A percentile compares a stretch with the other conserved stretches of the same genome.
Conservation (phyloP, 2,329 filamentous ascomycete genomes). For the Plectosphaerella sp. region DNA sequence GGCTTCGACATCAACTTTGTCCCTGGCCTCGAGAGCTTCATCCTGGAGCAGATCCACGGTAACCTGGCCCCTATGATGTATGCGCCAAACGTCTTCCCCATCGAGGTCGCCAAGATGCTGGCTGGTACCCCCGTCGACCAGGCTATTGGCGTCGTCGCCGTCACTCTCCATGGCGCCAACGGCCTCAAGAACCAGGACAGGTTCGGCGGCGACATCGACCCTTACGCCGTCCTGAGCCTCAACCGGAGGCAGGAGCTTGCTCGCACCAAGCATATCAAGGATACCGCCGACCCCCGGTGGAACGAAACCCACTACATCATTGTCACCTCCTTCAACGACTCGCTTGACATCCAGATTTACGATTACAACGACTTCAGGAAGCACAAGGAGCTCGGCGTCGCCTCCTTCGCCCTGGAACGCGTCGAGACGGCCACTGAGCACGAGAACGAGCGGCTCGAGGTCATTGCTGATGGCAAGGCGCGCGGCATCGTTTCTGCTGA, state of each 20-base stretch:
- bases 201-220: constrained; percentile 86
- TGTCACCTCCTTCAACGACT: constrained; percentile 83
- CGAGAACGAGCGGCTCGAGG: constrained; percentile 81
- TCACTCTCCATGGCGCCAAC: constrained; percentile 86
- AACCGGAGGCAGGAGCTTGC: constrained; percentile 79
- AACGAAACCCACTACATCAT: constrained; percentile 97
- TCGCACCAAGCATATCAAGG: constrained; percentile 81
- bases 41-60: constrained; percentile 92
- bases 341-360: constrained; percentile 77
- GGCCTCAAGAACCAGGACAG: constrained; percentile 94
- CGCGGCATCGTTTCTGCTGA: constrained; percentile 78
- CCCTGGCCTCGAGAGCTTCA: constrained; percentile 87
- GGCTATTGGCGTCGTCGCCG: constrained; percentile 87
- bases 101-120: constrained; percentile 97
- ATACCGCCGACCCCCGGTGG: constrained; percentile 86
- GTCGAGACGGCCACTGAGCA: constrained; percentile 72
- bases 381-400: constrained; percentile 88
- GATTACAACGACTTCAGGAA: constrained; percentile 97
- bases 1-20: constrained; percentile 99
- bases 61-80: constrained; percentile 98
- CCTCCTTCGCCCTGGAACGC: constrained; percentile 79
- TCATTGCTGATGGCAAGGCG: constrained; percentile 77
- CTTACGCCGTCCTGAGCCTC: constrained; percentile 80
- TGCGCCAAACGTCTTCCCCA: constrained; percentile 92
- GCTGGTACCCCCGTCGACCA: constrained; percentile 91